These are phyloP conservation scores for Fusarium albidum DNA, from an alignment of 2,329 filamentous ascomycete species.

Conservation along the genomic window DNA sequence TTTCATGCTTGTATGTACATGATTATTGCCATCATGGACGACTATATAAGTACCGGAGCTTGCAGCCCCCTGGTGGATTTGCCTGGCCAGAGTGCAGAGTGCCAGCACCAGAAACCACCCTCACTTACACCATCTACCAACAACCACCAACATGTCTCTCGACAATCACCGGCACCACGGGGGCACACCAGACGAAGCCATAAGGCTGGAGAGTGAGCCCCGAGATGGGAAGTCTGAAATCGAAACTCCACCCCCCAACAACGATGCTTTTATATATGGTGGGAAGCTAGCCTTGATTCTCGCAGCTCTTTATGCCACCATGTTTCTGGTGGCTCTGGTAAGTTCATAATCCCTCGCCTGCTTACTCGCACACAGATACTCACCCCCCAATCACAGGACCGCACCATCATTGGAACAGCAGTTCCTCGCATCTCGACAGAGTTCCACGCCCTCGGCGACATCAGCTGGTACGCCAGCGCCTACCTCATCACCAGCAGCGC, in stretches of 20 bases:
- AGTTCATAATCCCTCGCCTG: background rate
- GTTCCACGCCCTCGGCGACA: constrained; percentile 51
- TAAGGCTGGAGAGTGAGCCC: background rate
- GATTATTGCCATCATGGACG: background rate
- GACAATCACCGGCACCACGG: background rate
- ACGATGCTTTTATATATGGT: constrained; percentile 2
- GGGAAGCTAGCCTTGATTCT: constrained; percentile 11
- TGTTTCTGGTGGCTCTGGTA: constrained; percentile 17
- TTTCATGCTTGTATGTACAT: too few species aligned
- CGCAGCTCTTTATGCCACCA: constrained; percentile 13
- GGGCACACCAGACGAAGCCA: background rate
- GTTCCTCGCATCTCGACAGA: constrained; percentile 37
- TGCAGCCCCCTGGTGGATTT: background rate
- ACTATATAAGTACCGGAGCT: constrained; percentile 7
- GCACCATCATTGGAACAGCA: constrained; percentile 20
- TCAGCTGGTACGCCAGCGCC: constrained; percentile 48
- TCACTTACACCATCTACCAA: background rate
- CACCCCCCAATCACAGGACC: background rate
- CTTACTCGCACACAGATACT: background rate
- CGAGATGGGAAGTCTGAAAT: background rate
- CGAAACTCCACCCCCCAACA: background rate
- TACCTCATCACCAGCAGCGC: constrained; percentile 40
- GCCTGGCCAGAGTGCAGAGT: background rate
- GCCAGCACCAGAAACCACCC: background rate
- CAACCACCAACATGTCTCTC: background rate